Percentiles rank a stretch among this genome's conserved stretches.
phyloP scores from a whole-genome alignment of 208 protist species.

The Leptomonas pyrrhocoris region DNA sequence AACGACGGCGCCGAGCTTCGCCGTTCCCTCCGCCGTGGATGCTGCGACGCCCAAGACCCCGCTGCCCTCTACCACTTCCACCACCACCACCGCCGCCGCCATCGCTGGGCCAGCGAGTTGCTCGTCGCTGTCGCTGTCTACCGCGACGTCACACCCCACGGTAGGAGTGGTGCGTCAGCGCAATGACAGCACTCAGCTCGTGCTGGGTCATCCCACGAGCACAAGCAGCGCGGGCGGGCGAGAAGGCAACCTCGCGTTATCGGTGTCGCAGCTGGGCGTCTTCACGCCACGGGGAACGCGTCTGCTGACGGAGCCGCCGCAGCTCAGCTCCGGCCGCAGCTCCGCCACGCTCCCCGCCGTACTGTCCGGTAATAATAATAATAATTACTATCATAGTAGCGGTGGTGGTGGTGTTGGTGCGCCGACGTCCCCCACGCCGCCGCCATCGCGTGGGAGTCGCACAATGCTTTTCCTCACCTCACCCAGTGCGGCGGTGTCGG shows the following conservation, averaged over 20 bases:
- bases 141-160: slow-evolving; percentile 4
- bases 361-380: not conserved
- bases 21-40: not conserved
- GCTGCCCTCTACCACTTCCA: slow-evolving; percentile 1
- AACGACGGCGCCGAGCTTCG: not conserved
- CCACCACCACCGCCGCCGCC: not conserved
- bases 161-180: slow-evolving; percentile 12
- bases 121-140: slow-evolving; percentile 12
- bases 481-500: not conserved
- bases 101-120: not conserved
- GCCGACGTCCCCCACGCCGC: slow-evolving; percentile 1
- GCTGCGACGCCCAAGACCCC: slow-evolving; percentile 6
- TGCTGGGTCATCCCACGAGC: not conserved
- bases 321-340: not conserved
- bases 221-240: not conserved
- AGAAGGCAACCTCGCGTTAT: slow-evolving; percentile 6
- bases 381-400: not conserved
- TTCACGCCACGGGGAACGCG: slow-evolving; percentile 11
- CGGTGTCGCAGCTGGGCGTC: slow-evolving; percentile 15
- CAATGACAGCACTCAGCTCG: slow-evolving; percentile 13
- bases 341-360: not conserved
- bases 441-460: slow-evolving; percentile 3
- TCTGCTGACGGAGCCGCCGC: slow-evolving; percentile 7
- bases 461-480: not conserved
- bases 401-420: not conserved